A percentile compares a stretch with the other conserved stretches of the same genome.
These are phyloP conservation scores for Trichoderma sp. DNA, from an alignment of 2,329 filamentous ascomycete genomes.

Conservation along the genomic window DNA sequence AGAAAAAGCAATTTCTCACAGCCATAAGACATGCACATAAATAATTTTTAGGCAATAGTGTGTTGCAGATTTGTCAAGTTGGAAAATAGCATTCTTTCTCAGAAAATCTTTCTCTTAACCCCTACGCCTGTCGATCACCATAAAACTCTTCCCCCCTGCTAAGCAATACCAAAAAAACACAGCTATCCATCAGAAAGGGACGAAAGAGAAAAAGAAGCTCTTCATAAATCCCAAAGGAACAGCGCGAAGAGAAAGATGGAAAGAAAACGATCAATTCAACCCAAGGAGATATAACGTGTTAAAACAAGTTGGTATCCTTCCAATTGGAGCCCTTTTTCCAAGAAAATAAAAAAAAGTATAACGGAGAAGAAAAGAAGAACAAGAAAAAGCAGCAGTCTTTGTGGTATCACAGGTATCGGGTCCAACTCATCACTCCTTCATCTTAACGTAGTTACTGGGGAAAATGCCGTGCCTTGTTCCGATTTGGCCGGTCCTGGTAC, in stretches of 20 bases:
- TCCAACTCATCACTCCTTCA: slow-evolving; percentile 47
- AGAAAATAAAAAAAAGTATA: not conserved
- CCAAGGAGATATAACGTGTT: slow-evolving; percentile 8
- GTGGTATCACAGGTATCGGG: slow-evolving; percentile 20
- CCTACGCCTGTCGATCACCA: not conserved
- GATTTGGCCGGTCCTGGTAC: slow-evolving; percentile 78
- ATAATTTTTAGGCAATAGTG: not conserved
- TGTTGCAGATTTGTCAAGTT: not conserved
- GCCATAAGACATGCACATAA: not conserved
- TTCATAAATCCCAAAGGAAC: not conserved
- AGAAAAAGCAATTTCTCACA: no score
- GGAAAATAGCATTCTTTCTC: not conserved
- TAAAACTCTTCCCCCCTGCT: not conserved
- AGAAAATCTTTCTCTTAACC: slow-evolving; percentile 2
- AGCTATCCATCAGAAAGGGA: not conserved
- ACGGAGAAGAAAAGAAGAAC: not conserved
- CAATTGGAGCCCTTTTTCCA: slow-evolving; percentile 18
- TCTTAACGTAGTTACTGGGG: slow-evolving; percentile 75
- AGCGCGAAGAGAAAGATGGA: not conserved
- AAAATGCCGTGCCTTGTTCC: slow-evolving; percentile 87
- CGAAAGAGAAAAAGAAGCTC: not conserved
- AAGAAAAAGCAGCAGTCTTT: slow-evolving; percentile 10
- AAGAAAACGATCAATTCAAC: not conserved
- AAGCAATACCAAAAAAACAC: not conserved
- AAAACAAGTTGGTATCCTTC: slow-evolving; percentile 23